phyloP scores from a whole-genome alignment of 352 stramenopile species.

The Globisporangium viniferum region DNA sequence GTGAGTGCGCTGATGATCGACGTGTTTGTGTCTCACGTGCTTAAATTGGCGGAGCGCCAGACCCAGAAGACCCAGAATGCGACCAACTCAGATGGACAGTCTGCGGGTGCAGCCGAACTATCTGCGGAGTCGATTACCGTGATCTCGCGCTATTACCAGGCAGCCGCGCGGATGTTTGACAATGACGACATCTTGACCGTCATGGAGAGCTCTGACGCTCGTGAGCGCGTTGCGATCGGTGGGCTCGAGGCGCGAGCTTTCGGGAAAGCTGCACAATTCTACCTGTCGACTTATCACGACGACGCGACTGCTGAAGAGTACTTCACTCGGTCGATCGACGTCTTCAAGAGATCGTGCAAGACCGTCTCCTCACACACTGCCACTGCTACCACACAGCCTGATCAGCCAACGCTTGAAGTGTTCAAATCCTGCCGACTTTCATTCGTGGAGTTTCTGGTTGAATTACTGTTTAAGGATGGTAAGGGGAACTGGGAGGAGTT shows the following conservation, averaged over 20 bases:
- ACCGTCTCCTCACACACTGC: not conserved
- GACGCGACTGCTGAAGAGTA: constrained; percentile 42
- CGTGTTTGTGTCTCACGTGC: constrained; percentile 77
- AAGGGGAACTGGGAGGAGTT: constrained; percentile 33
- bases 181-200: constrained; percentile 74
- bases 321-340: constrained; percentile 54
- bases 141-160: constrained; percentile 68
- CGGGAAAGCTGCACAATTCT: constrained; percentile 59
- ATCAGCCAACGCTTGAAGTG: constrained; percentile 21
- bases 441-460: constrained; percentile 74
- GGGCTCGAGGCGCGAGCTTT: constrained; percentile 71
- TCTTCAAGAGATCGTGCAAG: constrained; percentile 49
- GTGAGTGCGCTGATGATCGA: constrained; percentile 76
- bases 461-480: constrained; percentile 49
- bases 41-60: constrained; percentile 70
- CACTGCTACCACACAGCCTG: not conserved
- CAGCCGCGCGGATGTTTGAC: constrained; percentile 78
- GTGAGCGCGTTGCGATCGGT: constrained; percentile 50
- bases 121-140: constrained; percentile 31
- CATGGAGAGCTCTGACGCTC: constrained; percentile 41
- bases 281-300: constrained; percentile 42
- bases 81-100: not conserved
- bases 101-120: not conserved
- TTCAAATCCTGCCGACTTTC: constrained; percentile 37
- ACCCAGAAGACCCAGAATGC: constrained; percentile 28